Evolutionary conservation across 768 basidiomycete species (phyloP).

Genomic region (Podaxis sp.): DNA sequence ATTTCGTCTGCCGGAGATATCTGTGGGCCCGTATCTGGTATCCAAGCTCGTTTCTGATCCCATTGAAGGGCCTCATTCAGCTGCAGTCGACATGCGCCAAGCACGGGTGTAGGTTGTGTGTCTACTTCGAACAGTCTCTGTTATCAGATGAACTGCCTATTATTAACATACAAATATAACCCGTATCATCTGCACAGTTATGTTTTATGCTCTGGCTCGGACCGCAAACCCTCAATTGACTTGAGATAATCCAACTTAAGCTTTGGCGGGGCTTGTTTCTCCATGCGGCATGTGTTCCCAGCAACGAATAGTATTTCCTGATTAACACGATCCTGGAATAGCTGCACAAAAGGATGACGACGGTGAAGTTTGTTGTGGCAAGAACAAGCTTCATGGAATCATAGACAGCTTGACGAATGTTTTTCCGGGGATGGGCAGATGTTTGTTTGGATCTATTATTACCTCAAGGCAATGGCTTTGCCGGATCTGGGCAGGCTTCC

Average conservation of each 20-base stretch:
- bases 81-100: background rate
- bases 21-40: background rate
- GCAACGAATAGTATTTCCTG: background rate
- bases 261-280: background rate
- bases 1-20: background rate
- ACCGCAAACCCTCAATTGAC: background rate
- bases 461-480: conserved; percentile 12
- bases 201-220: background rate
- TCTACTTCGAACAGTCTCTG: background rate
- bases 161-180: background rate
- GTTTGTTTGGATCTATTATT: conserved; percentile 23
- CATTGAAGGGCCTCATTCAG: background rate
- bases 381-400: conserved; percentile 12
- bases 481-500: background rate
- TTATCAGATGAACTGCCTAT: background rate
- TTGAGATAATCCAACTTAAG: background rate
- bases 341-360: background rate
- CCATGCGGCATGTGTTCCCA: background rate
- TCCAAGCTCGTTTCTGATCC: background rate
- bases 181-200: background rate
- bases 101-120: background rate
- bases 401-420: background rate
- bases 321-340: background rate
- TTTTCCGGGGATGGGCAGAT: background rate
- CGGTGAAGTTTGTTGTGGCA: background rate